These are phyloP conservation scores for Hypseocharis bilobata DNA, from an alignment of 441 rosid species.

Conservation along the genomic window DNA sequence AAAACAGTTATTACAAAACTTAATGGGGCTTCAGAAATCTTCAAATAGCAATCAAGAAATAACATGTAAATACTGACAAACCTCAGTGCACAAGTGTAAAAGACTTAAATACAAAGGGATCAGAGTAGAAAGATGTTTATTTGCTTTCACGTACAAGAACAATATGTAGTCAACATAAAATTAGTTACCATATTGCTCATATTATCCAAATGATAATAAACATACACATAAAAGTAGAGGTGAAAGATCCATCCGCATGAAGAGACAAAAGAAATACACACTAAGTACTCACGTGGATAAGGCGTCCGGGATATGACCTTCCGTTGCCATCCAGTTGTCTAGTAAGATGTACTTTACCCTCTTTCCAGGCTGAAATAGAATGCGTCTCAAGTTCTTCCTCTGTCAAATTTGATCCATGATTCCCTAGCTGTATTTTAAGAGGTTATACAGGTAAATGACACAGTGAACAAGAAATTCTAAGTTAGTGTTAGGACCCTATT, in stretches of 20 bases:
- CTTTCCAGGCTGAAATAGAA: slow-evolving; percentile 65
- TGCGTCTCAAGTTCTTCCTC: slow-evolving; percentile 67
- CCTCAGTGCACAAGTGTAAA: no score
- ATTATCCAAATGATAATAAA: no score
- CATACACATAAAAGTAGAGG: neutral
- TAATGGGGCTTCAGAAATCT: no score
- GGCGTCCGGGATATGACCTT: slow-evolving; percentile 34
- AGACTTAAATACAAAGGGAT: no score
- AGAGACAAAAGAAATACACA: slow-evolving; percentile 10
- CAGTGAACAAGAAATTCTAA: neutral
- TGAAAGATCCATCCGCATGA: neutral
- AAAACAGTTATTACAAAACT: no score
- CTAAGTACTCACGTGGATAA: slow-evolving; percentile 45
- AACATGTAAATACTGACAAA: no score
- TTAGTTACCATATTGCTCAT: no score
- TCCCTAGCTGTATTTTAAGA: slow-evolving; percentile 43
- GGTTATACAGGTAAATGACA: slow-evolving; percentile 3
- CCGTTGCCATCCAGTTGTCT: slow-evolving; percentile 42
- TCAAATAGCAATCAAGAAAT: no score
- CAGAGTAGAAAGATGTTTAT: no score
- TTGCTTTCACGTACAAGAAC: no score
- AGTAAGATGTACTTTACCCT: slow-evolving; percentile 39
- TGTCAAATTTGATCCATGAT: slow-evolving; percentile 51
- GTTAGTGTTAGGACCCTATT: neutral
- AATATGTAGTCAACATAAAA: no score